A percentile compares a stretch with the other conserved stretches of the same genome.
Evolutionary conservation across 106 monocot genomes (phyloP).

Genomic region (Cymbidium sinense): DNA sequence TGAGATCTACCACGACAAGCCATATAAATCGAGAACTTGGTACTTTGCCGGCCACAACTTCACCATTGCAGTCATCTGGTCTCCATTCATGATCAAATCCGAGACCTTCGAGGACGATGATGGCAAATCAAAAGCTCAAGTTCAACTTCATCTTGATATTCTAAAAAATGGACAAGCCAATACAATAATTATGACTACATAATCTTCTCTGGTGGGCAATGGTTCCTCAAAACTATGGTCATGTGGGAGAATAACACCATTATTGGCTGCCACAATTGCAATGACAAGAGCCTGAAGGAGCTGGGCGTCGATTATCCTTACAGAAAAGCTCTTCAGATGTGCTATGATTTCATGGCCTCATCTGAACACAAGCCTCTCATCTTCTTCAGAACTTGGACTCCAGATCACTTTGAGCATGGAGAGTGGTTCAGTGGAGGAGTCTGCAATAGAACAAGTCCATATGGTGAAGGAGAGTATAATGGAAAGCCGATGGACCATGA

Average conservation of each 20-base stretch:
- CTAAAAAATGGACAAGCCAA: conserved; percentile 19
- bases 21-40: conserved; percentile 20
- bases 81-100: conserved; percentile 37
- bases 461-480: conserved; percentile 19
- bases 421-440: conserved; percentile 35
- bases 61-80: conserved; percentile 33
- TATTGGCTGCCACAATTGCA: conserved; percentile 39
- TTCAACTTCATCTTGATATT: conserved; percentile 31
- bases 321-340: conserved; percentile 16
- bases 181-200: conserved; percentile 27
- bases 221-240: conserved; percentile 29
- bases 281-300: conserved; percentile 13
- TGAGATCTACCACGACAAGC: conserved; percentile 23
- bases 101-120: conserved; percentile 11
- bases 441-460: conserved; percentile 31
- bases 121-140: not conserved
- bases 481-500: conserved; percentile 3
- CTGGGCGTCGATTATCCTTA: conserved; percentile 23
- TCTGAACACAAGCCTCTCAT: conserved; percentile 24
- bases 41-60: conserved; percentile 28
- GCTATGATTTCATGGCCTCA: conserved; percentile 12
- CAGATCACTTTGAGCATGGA: conserved; percentile 41
- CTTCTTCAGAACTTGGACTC: conserved; percentile 39
- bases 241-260: conserved; percentile 22
- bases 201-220: conserved; percentile 32